Percentiles rank a stretch among this genome's conserved stretches.
Evolutionary conservation across 345 rosid species (phyloP).

Genomic region (Limnanthes douglasii): DNA sequence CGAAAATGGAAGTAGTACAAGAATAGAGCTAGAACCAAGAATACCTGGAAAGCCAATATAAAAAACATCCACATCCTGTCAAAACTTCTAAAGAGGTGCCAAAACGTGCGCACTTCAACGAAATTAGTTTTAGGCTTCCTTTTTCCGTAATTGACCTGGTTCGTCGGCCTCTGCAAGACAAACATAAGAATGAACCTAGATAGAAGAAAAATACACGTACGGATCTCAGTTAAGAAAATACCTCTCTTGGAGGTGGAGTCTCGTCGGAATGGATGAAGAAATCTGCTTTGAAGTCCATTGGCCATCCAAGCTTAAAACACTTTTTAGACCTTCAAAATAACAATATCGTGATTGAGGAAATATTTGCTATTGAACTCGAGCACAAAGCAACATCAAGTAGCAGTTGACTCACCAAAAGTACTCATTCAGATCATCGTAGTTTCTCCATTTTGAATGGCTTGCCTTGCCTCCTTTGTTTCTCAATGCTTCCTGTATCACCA

Average conservation of each 20-base stretch:
- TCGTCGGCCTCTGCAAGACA: conserved; percentile 37
- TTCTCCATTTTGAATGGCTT: conserved; percentile 97
- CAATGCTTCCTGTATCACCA: conserved; percentile 53
- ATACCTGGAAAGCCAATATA: conserved; percentile 75
- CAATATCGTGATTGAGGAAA: no score
- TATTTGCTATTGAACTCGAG: conserved; percentile 3
- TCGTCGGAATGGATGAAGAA: conserved; percentile 59
- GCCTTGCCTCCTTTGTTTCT: conserved; percentile 76
- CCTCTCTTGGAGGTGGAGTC: conserved; percentile 20
- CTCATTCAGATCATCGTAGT: conserved; percentile 94
- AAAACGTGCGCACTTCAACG: conserved; percentile 96
- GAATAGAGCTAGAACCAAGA: conserved; percentile 6
- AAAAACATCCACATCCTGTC: conserved; percentile 99
- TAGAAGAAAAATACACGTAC: not conserved
- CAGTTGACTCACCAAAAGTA: conserved; percentile 70
- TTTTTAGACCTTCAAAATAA: conserved; percentile 45
- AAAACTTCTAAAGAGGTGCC: conserved; percentile 86
- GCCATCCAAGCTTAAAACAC: conserved; percentile 71
- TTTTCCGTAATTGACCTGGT: conserved; percentile 29
- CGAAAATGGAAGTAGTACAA: no score
- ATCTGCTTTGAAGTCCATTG: conserved; percentile 41
- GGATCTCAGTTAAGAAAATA: conserved; percentile 4
- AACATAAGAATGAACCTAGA: not conserved
- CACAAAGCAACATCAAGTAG: conserved; percentile 5
- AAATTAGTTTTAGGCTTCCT: conserved; percentile 86